Base-by-base conservation (phyloP, 1,139 yeast genomes). In the Hemisphaericaspora xylofermentans region DNA sequence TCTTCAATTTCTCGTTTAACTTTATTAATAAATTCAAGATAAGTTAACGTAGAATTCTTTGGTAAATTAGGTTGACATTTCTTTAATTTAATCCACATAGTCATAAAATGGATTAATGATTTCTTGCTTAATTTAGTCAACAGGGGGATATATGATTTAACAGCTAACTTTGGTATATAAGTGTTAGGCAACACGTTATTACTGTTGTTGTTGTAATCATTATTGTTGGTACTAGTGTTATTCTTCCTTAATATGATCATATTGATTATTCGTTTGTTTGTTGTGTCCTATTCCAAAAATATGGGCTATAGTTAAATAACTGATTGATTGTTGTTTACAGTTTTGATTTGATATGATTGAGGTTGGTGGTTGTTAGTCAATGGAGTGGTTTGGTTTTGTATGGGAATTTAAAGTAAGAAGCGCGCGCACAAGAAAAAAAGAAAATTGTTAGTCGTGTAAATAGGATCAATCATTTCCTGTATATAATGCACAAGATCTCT, bases 41-140 rank as follows among this genome's bases (percentile, higher is more conserved):
- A 70, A n/a, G 49, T 50, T 24, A 47, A 34, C 2, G 32, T 19
- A 16, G 38, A n/a, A 17, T 41, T 29, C 38, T 33, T 6, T 9
- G 49, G 34, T 24, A 25, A 21, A 35, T 60, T 54, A 7, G 76
- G 76, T 52, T 71, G 76, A 4, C 76, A 68, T 44, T 60, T 62
- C 10, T 53, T 52, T 16, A 66, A 51, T 43, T 58, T 57, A 13
- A 72, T 68, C 77, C 77, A 71, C 25, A 58, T 49, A 32, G 52
- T 48, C 38, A 60, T 52, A 35, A 71, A 58, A 38, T 68, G 72
- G 6, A 66, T 45, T 5, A 71, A 44, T 14, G 74, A 64, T n/a
- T 50, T 43, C 31, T 68, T 63, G 2, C 73, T 66, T 8, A 70
- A 60, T 22, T 71, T 50, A 21, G 49, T 46, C 17, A 71, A 52